Conservation (phyloP, 331 rosid genomes). For the Dryas integrifolia region DNA sequence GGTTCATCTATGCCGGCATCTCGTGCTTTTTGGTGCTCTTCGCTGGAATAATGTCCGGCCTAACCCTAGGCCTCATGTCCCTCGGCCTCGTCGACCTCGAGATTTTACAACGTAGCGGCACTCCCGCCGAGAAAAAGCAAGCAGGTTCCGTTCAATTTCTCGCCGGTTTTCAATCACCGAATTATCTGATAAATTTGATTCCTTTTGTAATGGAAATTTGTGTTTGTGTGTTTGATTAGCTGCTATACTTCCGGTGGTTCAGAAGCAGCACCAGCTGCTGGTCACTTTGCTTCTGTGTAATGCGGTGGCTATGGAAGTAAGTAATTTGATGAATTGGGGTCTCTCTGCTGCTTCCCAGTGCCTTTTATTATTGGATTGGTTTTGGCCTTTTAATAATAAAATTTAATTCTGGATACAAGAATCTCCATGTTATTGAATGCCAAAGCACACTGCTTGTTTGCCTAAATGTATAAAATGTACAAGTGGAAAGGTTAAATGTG, state of each 20-base stretch:
- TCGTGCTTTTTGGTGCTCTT: slow-evolving; percentile 64
- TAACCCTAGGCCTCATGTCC: slow-evolving; percentile 97
- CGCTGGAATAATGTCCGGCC: slow-evolving; percentile 95
- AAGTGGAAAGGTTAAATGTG: not conserved
- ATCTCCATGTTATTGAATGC: not conserved
- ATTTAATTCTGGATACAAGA: not conserved
- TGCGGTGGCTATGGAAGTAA: slow-evolving; percentile 92
- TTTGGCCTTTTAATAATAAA: not conserved
- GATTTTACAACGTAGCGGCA: slow-evolving; percentile 87
- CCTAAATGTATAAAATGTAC: not conserved
- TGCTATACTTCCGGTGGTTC: slow-evolving; percentile 82
- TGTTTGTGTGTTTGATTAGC: slow-evolving; percentile 40
- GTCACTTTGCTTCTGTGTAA: slow-evolving; percentile 92
- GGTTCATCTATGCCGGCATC: slow-evolving; percentile 75
- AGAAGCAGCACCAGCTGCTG: slow-evolving; percentile 93
- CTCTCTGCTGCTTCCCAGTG: not conserved
- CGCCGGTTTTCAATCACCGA: not conserved
- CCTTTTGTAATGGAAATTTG: not conserved
- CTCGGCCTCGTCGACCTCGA: slow-evolving; percentile 94
- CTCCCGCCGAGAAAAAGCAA: slow-evolving; percentile 78
- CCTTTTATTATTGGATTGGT: not conserved
- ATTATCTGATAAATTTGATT: not conserved
- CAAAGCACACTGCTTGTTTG: too few relatives aligned
- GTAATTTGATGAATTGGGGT: slow-evolving; percentile 12
- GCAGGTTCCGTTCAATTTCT: slow-evolving; percentile 48